Percentiles rank a stretch among this genome's conserved stretches.
phyloP scores from a whole-genome alignment of 139 green algal species.

The Pseudopediastrum boryanum region DNA sequence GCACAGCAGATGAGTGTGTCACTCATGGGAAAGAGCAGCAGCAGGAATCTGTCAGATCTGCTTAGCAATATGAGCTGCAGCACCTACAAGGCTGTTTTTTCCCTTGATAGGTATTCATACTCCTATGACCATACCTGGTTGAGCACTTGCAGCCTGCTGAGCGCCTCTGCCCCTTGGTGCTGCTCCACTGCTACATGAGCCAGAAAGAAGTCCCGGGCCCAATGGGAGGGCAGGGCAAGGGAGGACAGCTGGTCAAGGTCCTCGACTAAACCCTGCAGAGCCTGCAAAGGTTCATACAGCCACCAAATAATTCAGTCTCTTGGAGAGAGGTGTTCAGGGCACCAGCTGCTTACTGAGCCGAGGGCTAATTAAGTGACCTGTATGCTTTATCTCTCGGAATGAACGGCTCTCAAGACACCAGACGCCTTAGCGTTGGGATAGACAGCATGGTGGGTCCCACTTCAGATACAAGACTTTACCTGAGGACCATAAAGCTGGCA shows the following conservation, averaged over 20 bases:
- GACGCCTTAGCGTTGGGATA: background rate
- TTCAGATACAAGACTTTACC: too few relatives aligned
- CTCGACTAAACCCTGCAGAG: slow-evolving; percentile 62
- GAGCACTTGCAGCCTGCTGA: slow-evolving; percentile 68
- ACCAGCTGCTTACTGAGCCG: background rate
- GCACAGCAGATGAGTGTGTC: slow-evolving; percentile 69
- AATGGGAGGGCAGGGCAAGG: slow-evolving; percentile 74
- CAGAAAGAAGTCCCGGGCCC: slow-evolving; percentile 81
- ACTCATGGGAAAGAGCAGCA: slow-evolving; percentile 76
- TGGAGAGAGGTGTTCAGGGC: background rate
- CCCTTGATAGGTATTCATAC: too few relatives aligned
- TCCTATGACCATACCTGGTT: slow-evolving; percentile 32
- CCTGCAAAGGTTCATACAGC: slow-evolving; percentile 37
- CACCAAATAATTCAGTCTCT: too few relatives aligned
- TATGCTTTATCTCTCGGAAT: background rate
- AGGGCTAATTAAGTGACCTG: background rate
- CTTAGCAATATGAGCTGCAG: too few relatives aligned
- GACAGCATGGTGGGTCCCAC: background rate
- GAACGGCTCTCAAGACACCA: background rate
- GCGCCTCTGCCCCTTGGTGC: slow-evolving; percentile 82
- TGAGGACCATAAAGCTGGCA: too few relatives aligned
- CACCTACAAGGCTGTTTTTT: too few relatives aligned
- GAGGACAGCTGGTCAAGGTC: slow-evolving; percentile 35
- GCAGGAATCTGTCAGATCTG: too few relatives aligned
- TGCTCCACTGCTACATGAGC: slow-evolving; percentile 72